These are phyloP conservation scores for Ceratocystis destructans DNA, from an alignment of 2,329 filamentous ascomycete species.

Conservation along the genomic window DNA sequence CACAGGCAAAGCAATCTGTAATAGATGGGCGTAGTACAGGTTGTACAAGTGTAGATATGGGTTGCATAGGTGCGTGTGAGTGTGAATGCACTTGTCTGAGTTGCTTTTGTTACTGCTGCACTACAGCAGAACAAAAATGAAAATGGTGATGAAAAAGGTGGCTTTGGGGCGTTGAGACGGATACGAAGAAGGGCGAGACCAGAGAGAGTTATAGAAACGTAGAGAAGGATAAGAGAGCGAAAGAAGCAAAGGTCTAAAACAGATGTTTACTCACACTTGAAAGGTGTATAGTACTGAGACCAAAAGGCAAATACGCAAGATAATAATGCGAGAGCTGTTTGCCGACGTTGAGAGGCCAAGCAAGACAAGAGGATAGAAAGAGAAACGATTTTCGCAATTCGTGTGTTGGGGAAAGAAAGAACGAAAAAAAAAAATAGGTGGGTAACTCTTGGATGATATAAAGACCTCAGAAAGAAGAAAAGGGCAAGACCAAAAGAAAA, in stretches of 20 bases:
- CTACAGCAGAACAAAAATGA: background rate
- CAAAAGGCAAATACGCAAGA: background rate
- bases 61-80: background rate
- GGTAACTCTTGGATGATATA: background rate
- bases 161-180: background rate
- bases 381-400: background rate
- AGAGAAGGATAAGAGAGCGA: background rate
- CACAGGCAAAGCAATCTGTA: background rate
- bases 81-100: background rate
- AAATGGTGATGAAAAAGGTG: background rate
- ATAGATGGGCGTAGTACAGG: background rate
- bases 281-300: background rate
- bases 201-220: background rate
- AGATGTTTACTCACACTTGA: background rate
- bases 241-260: background rate
- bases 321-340: too few species aligned
- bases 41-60: background rate
- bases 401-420: background rate
- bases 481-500: background rate
- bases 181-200: background rate
- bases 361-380: background rate
- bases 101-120: background rate
- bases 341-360: background rate
- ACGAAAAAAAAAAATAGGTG: background rate
- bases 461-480: background rate